Evolutionary conservation across 176 grass and related monocot species (phyloP).

Genomic region (Hyparrhenia diplandra): DNA sequence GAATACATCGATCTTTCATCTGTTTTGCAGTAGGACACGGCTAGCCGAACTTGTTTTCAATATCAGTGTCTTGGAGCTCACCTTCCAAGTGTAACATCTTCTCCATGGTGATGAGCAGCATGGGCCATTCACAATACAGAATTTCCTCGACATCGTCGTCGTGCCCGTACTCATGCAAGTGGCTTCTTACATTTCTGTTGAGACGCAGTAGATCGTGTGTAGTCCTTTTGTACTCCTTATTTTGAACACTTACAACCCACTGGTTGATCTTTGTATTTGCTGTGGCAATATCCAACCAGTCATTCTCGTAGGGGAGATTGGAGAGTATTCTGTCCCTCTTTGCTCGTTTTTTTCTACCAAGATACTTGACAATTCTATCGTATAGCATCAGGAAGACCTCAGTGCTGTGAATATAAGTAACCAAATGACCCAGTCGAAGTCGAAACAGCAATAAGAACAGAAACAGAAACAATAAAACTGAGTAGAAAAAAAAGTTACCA

Average conservation of each 20-base stretch:
- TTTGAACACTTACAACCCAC: not conserved
- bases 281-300: not conserved
- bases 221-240: not conserved
- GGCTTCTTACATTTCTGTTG: conserved; percentile 11
- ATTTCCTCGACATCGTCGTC: not conserved
- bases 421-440: not conserved
- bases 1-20: not conserved
- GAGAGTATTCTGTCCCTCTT: not conserved
- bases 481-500: not conserved
- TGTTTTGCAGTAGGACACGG: not conserved
- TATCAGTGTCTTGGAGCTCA: not conserved
- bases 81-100: not conserved
- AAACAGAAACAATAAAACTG: not conserved
- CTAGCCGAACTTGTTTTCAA: conserved; percentile 9
- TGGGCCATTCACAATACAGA: conserved; percentile 10
- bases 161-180: not conserved
- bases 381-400: not conserved
- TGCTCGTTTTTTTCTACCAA: not conserved
- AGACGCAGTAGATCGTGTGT: not conserved
- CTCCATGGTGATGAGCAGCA: not conserved
- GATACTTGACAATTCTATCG: not conserved
- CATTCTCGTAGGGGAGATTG: not conserved
- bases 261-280: not conserved
- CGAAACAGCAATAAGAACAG: not conserved
- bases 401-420: not conserved